Percentiles rank a stretch among this genome's conserved stretches.
Evolutionary conservation across 352 stramenopile genomes (phyloP).

Genomic region (Globisporangium paddicum): DNA sequence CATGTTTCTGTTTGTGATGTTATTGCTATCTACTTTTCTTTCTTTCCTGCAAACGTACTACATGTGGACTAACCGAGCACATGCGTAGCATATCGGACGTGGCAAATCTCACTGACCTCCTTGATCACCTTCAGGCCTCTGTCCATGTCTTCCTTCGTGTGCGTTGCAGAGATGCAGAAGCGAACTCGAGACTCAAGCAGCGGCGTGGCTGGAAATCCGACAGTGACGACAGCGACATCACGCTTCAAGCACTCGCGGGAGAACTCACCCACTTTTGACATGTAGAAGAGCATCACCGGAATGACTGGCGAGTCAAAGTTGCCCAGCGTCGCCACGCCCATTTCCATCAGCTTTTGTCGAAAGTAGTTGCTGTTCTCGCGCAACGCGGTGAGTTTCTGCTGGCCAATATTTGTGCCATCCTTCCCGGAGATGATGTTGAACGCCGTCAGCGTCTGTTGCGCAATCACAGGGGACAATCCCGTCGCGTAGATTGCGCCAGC

Average conservation of each 20-base stretch:
- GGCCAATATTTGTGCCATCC: constrained; percentile 90
- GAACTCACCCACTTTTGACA: constrained; percentile 91
- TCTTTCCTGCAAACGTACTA: constrained; percentile 7
- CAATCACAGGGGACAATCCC: constrained; percentile 28
- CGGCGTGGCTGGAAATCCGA: constrained; percentile 90
- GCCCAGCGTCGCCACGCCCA: constrained; percentile 90
- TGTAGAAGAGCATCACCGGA: constrained; percentile 88
- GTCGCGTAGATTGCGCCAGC: constrained; percentile 23
- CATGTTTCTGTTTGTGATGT: background rate
- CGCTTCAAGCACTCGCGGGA: constrained; percentile 83
- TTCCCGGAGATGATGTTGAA: constrained; percentile 95
- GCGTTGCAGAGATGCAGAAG: constrained; percentile 92
- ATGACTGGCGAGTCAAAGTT: constrained; percentile 98
- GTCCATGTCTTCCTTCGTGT: constrained; percentile 87
- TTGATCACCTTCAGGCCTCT: constrained; percentile 77
- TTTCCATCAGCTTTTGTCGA: constrained; percentile 90
- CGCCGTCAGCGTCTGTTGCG: constrained; percentile 60
- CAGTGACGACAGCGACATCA: constrained; percentile 90
- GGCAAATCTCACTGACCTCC: constrained; percentile 57
- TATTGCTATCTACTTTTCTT: background rate
- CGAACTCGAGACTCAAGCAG: constrained; percentile 80
- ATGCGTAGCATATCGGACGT: constrained; percentile 24
- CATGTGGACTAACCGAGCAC: constrained; percentile 11
- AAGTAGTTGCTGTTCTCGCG: constrained; percentile 99
- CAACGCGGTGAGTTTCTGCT: constrained; percentile 90